phyloP scores from a whole-genome alignment of 2,329 filamentous ascomycete species.

The Apiospora kogelbergensis region DNA sequence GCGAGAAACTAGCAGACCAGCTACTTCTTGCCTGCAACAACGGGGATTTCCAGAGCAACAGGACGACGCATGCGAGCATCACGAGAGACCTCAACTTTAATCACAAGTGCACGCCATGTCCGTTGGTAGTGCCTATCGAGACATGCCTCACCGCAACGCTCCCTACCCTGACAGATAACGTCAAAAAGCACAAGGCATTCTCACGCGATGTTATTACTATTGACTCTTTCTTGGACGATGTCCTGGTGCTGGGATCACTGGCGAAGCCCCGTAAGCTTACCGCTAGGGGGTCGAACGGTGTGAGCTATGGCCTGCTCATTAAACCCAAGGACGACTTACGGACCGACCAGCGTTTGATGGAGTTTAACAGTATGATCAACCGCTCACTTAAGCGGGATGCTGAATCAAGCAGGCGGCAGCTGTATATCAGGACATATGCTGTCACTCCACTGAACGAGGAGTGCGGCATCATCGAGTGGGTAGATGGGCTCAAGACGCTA shows the following conservation, averaged over 20 bases:
- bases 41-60: slow-evolving; percentile 69
- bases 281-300: slow-evolving; percentile 85
- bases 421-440: slow-evolving; percentile 96
- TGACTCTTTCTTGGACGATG: slow-evolving; percentile 77
- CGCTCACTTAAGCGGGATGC: slow-evolving; percentile 87
- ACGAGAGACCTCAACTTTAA: slow-evolving; percentile 79
- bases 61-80: slow-evolving; percentile 69
- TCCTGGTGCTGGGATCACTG: slow-evolving; percentile 84
- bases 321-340: slow-evolving; percentile 98
- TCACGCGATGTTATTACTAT: slow-evolving; percentile 85
- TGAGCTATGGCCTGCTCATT: slow-evolving; percentile 84
- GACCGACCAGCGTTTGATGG: slow-evolving; percentile 97
- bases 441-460: slow-evolving; percentile 97
- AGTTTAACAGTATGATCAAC: slow-evolving; percentile 99
- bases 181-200: slow-evolving; percentile 82
- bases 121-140: slow-evolving; percentile 87
- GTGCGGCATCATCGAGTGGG: slow-evolving; percentile 98
- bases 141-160: slow-evolving; percentile 79
- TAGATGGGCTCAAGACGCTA: slow-evolving; percentile 91
- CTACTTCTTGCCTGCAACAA: slow-evolving; percentile 79
- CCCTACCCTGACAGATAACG: slow-evolving; percentile 70
- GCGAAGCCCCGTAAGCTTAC: slow-evolving; percentile 90
- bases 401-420: slow-evolving; percentile 82
- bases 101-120: slow-evolving; percentile 77
- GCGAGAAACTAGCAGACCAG: slow-evolving; percentile 81